A percentile compares a stretch with the other conserved stretches of the same genome.
phyloP scores from a whole-genome alignment of 1,284 basidiomycete genomes.

The Tylopilus sp. region DNA sequence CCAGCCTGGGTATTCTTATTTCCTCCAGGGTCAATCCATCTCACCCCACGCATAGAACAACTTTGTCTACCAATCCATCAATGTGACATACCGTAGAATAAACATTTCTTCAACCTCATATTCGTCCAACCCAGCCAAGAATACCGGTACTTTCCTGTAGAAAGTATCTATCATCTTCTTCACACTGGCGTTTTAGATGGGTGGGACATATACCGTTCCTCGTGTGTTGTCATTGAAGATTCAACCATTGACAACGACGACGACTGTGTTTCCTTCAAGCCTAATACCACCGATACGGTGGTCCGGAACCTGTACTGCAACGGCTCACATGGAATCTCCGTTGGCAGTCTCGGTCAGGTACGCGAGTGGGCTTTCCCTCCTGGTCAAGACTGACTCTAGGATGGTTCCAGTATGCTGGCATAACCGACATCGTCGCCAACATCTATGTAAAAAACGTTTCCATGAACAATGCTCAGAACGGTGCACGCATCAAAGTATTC shows the following conservation, averaged over 20 bases:
- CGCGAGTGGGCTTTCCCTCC: neutral
- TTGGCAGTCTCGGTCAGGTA: constrained; percentile 34
- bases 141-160: constrained; percentile 21
- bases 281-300: constrained; percentile 24
- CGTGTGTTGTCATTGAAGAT: constrained; percentile 49
- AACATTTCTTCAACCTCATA: constrained; percentile 40
- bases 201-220: constrained; percentile 61
- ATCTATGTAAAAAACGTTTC: constrained; percentile 55
- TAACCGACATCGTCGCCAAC: constrained; percentile 61
- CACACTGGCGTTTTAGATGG: constrained; percentile 44
- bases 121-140: constrained; percentile 34
- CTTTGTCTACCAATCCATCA: constrained; percentile 39
- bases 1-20: constrained; percentile 42
- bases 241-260: constrained; percentile 55
- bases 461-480: constrained; percentile 62
- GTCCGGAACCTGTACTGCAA: constrained; percentile 29
- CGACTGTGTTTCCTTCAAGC: constrained; percentile 53
- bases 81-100: constrained; percentile 40
- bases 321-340: constrained; percentile 33
- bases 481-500: constrained; percentile 64
- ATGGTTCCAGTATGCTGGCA: constrained; percentile 51
- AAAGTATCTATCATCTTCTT: neutral
- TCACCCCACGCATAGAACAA: constrained; percentile 33
- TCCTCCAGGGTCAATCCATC: neutral
- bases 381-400: neutral